Evolutionary conservation across 2,329 filamentous ascomycete species (phyloP).

Genomic region (Mycogone perniciosa): DNA sequence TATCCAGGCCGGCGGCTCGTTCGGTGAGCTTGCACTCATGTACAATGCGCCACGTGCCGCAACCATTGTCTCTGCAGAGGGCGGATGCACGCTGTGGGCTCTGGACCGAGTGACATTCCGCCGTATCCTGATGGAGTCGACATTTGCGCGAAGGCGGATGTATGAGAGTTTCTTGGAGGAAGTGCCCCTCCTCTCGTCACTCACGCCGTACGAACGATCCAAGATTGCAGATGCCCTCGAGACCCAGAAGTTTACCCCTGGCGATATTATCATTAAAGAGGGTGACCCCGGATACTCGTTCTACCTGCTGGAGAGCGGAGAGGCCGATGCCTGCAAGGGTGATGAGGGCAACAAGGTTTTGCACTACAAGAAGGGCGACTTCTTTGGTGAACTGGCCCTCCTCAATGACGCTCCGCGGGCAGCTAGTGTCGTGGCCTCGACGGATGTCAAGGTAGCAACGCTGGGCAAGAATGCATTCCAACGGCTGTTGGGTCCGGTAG

Average conservation of each 20-base stretch:
- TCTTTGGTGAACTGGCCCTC: constrained; percentile 92
- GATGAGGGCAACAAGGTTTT: constrained; percentile 65
- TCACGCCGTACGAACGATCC: constrained; percentile 88
- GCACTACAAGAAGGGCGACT: constrained; percentile 84
- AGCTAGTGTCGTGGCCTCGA: constrained; percentile 76
- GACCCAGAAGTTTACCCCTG: constrained; percentile 75
- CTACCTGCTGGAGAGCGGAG: constrained; percentile 81
- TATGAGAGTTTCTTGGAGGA: constrained; percentile 96
- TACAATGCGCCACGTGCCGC: constrained; percentile 96
- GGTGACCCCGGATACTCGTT: constrained; percentile 90
- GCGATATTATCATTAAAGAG: constrained; percentile 80
- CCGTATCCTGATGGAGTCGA: constrained; percentile 95
- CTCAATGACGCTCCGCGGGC: constrained; percentile 91
- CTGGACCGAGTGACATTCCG: constrained; percentile 95
- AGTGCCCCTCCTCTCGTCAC: constrained; percentile 73
- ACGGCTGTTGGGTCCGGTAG: constrained; percentile 82
- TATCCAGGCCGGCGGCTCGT: constrained; percentile 84
- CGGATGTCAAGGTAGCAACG: constrained; percentile 87
- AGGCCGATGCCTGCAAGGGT: constrained; percentile 81
- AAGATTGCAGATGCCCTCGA: constrained; percentile 97
- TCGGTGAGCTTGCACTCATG: constrained; percentile 96
- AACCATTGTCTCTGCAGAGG: constrained; percentile 78
- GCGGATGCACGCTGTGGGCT: constrained; percentile 80
- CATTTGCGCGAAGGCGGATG: constrained; percentile 91
- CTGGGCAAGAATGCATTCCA: constrained; percentile 94